Conservation (phyloP, 2,329 filamentous ascomycete species). For the Hypoxylon sp. region DNA sequence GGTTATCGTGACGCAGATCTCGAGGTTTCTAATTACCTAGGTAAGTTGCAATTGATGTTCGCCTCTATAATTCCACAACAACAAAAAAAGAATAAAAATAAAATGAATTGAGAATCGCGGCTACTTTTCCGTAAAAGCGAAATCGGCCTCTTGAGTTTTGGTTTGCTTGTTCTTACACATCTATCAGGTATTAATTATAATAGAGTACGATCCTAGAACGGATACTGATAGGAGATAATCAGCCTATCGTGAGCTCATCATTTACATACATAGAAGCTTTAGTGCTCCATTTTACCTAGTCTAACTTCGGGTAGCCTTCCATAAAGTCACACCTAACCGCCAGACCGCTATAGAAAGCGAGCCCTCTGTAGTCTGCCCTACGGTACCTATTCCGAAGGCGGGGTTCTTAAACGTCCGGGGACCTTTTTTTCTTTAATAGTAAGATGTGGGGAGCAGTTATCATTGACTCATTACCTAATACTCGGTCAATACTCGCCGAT, state of each 20-base stretch:
- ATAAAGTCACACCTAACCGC: too few relatives aligned
- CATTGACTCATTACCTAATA: too few relatives aligned
- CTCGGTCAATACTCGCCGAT: too few relatives aligned
- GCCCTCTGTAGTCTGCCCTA: not conserved
- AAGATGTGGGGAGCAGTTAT: too few relatives aligned
- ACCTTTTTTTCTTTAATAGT: too few relatives aligned
- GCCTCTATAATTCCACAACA: slow-evolving; percentile 25
- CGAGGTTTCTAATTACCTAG: too few relatives aligned
- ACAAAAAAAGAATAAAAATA: not conserved
- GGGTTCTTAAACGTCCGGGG: too few relatives aligned
- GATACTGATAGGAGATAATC: slow-evolving; percentile 19
- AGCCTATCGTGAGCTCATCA: slow-evolving; percentile 33
- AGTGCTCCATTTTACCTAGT: too few relatives aligned
- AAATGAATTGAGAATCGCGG: not conserved
- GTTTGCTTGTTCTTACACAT: slow-evolving; percentile 5
- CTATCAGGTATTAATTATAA: slow-evolving; percentile 19
- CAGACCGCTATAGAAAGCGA: too few relatives aligned
- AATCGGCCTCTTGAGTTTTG: slow-evolving; percentile 21
- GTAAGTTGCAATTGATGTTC: too few relatives aligned
- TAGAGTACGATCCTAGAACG: too few relatives aligned
- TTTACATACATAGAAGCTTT: slow-evolving; percentile 19
- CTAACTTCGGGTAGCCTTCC: too few relatives aligned
- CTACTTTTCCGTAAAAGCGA: slow-evolving; percentile 6
- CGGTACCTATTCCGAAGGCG: slow-evolving; percentile 28
- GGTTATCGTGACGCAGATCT: slow-evolving; percentile 1